Evolutionary conservation across 2,329 filamentous ascomycete species (phyloP), one percentile per base, ranked within the genome.

Genomic region (Sclerotinia subarctica): DNA sequence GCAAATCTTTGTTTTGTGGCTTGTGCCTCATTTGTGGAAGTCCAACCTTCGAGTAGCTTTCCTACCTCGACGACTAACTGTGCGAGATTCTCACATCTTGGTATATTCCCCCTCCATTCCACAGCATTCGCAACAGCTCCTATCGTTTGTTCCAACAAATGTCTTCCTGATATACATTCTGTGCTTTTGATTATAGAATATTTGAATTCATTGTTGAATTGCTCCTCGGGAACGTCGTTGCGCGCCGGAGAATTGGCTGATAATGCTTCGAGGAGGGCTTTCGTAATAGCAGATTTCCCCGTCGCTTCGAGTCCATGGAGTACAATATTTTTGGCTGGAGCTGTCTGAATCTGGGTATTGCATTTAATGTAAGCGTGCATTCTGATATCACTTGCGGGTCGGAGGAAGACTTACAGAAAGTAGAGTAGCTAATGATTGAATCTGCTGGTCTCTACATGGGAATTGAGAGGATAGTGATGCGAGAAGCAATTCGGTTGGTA

Each of bases 291-390:
- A 44, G 88, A 92, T 80, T 98, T 98, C 52, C 93, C 94, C 0
- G 94, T 96, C 2, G 93, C 90, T 75, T 94, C 89, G 42, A 93
- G 87, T 63, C 95, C 95, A 78, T 98, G 89, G 60, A 96, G 79
- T 29, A 97, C 88, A 15, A 97, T 78, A 69, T 91, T 91, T 67
- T 69, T 69, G 42, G 32, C 44, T 44, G 68, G 59, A 29, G 68
- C 65, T 6, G 65, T 44, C 19, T 52, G 59, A 13, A 69, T 69
- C 68, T 71, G 51, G 26, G 21, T 24, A 17, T n/a, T 29, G 8
- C 35, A 19, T 21, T 19, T 8, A 24, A 44, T 15, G 44, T 63
- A 64, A 82, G 63, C 46, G 24, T 11, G 46, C 24, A 57, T 64
- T n/a, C 42, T 6, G n/a, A 51, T 26, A 21, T 42, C 6, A n/a